phyloP scores from a whole-genome alignment of 192 early-diverging fungal genomes.

The Phycomyces nitens region DNA sequence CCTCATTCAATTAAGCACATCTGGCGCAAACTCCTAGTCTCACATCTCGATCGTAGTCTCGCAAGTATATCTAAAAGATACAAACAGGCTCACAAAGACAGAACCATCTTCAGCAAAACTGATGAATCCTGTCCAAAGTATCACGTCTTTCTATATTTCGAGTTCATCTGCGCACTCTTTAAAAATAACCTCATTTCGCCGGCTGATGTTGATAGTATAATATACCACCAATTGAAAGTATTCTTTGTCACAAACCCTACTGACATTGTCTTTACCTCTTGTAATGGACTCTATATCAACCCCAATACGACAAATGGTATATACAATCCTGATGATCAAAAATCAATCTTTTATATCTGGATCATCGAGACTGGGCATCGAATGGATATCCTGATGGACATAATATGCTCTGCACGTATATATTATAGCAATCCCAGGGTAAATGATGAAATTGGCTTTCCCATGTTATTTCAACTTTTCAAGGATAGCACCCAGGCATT shows the following conservation, averaged over 20 bases:
- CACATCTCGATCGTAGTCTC: background rate
- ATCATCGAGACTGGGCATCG: background rate
- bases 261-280: background rate
- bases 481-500: background rate
- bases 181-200: constrained; percentile 1
- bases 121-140: background rate
- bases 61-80: background rate
- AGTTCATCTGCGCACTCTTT: constrained; percentile 1
- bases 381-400: background rate
- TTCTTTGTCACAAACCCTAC: constrained; percentile 8
- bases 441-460: background rate
- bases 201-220: constrained; percentile 3
- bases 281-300: background rate
- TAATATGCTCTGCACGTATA: background rate
- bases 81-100: background rate
- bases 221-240: background rate
- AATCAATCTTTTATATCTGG: background rate
- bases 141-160: constrained; percentile 1
- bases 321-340: background rate
- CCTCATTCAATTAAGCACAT: background rate
- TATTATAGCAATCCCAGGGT: background rate
- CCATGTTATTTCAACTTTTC: background rate
- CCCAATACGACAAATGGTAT: background rate
- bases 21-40: background rate
- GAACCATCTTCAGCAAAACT: background rate